phyloP scores from a whole-genome alignment of 345 rosid species.

The Populus alba region DNA sequence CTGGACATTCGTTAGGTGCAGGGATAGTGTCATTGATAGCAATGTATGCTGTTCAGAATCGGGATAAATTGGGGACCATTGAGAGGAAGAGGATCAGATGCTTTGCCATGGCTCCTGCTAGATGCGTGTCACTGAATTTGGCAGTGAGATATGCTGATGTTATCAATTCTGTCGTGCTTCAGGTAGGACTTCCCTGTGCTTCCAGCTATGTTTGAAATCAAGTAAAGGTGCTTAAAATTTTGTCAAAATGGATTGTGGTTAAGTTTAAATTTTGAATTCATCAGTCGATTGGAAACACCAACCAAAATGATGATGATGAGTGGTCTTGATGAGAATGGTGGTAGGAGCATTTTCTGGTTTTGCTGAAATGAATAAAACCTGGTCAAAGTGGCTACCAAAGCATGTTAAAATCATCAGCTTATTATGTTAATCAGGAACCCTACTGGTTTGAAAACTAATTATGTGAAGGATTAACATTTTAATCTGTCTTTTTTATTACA shows the following conservation, averaged over 20 bases:
- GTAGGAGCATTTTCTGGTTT: background rate
- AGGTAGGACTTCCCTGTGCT: slow-evolving; percentile 41
- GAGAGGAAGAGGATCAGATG: slow-evolving; percentile 82
- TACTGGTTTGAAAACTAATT: background rate
- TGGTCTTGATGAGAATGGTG: background rate
- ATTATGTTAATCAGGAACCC: background rate
- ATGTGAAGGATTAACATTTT: background rate
- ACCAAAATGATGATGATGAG: background rate
- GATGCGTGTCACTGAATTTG: slow-evolving; percentile 87
- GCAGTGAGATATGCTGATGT: slow-evolving; percentile 89
- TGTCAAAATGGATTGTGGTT: background rate
- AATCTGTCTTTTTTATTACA: background rate
- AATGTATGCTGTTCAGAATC: slow-evolving; percentile 58
- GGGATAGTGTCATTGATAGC: slow-evolving; percentile 72
- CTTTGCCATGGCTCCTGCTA: slow-evolving; percentile 83
- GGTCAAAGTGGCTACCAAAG: background rate
- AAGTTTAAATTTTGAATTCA: background rate
- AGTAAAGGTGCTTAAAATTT: background rate
- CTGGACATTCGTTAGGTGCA: slow-evolving; percentile 90
- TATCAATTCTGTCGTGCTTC: slow-evolving; percentile 80
- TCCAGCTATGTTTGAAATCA: background rate
- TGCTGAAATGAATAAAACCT: background rate
- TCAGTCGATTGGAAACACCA: background rate
- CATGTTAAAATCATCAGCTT: background rate
- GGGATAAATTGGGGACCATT: slow-evolving; percentile 55